Evolutionary conservation across 768 basidiomycete species (phyloP).

Genomic region (Phallus indusiatus): DNA sequence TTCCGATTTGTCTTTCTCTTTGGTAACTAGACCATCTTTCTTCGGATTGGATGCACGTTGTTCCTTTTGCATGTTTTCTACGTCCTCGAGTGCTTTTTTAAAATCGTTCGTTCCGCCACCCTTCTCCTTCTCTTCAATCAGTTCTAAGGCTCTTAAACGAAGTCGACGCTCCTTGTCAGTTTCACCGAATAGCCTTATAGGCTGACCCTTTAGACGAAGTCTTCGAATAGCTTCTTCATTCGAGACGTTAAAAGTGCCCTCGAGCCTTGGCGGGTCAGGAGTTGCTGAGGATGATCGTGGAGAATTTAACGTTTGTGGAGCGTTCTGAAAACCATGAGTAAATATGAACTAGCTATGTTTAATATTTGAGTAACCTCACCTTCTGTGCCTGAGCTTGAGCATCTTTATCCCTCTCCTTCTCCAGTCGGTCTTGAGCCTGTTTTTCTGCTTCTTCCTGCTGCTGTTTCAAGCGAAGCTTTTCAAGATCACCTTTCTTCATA

Average conservation of each 20-base stretch:
- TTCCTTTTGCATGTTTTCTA: constrained; percentile 68
- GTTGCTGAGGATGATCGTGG: constrained; percentile 25
- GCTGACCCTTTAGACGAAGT: constrained; percentile 85
- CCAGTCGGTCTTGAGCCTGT: constrained; percentile 27
- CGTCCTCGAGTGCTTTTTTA: constrained; percentile 79
- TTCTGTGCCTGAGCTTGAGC: constrained; percentile 12
- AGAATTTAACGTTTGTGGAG: constrained; percentile 30
- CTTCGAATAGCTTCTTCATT: constrained; percentile 88
- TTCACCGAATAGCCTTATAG: constrained; percentile 91
- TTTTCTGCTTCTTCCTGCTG: constrained; percentile 34
- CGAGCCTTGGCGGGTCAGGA: constrained; percentile 34
- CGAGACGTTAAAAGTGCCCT: constrained; percentile 69
- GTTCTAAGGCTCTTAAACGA: constrained; percentile 84
- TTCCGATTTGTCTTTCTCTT: constrained; percentile 48
- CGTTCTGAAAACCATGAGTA: not conserved
- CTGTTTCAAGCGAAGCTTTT: constrained; percentile 48
- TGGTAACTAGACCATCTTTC: constrained; percentile 35
- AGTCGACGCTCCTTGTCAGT: constrained; percentile 88
- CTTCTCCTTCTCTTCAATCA: constrained; percentile 85
- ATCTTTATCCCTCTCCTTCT: constrained; percentile 19
- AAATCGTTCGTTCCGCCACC: constrained; percentile 88
- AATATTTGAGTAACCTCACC: not conserved
- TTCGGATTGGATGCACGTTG: constrained; percentile 37
- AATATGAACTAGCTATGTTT: not conserved
- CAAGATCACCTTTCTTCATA: constrained; percentile 85